Evolutionary conservation across 2,329 filamentous ascomycete species (phyloP), one percentile per base, ranked within the genome.

Genomic region (Bipolaris cookei): DNA sequence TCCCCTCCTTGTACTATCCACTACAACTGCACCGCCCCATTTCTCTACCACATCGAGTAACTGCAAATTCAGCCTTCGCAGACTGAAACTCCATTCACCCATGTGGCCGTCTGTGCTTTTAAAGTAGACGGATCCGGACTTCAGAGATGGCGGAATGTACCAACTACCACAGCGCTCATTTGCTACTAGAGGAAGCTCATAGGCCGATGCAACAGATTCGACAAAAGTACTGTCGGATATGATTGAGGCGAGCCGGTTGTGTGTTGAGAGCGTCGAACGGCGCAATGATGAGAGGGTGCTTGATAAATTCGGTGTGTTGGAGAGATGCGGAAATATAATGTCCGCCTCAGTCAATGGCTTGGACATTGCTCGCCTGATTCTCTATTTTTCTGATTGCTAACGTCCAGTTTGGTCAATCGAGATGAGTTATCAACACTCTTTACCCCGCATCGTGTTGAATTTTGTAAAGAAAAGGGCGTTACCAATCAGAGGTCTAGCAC

Each of bases 101-200:
- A 88, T 87, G 75, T 99, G 95, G 1, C 95, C 95, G 78, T 99
- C 95, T 1, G 95, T 99, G 77, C 91, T 96, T 82, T 99, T 99
- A 79, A 98, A 99, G 78, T 98, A 99, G 30, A 90, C 91, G 63
- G 90, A 92, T 30, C 86, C 90, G 1, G 73, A 78, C 76, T 94
- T 95, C 23, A 70, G 70, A 6, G 76, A 76, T 0, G 88, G 88
- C 2, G 79, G 77, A 23, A 98, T 90, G 75, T 98, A 98, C 95
- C 95, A 99, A 77, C 91, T 94, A 0, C 95, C 95, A 75, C 95
- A 98, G 58, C 95, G 86, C 80, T 98, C 93, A 72, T 99, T 99
- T 28, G 94, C 92, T 13, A 98, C 82, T 1, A 98, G 80, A 0
- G 92, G 92, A 1, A 94, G 80, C 3, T 69, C 63, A 64, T 82